These are phyloP conservation scores for Colletotrichum melonis DNA, from an alignment of 2,329 filamentous ascomycete species.

Conservation along the genomic window DNA sequence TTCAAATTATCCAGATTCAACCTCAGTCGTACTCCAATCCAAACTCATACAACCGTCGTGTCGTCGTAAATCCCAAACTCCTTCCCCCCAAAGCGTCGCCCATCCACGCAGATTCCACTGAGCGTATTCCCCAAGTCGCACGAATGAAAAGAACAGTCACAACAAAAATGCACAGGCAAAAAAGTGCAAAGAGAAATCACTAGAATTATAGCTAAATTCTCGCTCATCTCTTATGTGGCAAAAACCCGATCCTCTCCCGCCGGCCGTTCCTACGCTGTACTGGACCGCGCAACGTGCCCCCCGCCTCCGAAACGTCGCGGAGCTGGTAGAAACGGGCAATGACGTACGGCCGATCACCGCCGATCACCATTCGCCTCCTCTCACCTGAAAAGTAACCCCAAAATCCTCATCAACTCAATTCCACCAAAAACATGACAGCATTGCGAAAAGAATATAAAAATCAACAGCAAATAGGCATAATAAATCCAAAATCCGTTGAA, in stretches of 20 bases:
- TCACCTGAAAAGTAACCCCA: constrained; percentile 21
- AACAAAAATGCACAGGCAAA: neutral
- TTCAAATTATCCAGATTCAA: no score
- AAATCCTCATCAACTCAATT: neutral
- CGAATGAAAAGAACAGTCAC: no score
- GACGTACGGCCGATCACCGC: constrained; percentile 33
- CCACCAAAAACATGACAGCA: no score
- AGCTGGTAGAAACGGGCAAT: neutral
- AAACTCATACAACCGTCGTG: neutral
- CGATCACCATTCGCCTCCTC: constrained; percentile 32
- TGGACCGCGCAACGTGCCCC: no score
- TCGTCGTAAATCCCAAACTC: no score
- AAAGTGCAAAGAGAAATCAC: neutral
- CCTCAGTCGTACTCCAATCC: neutral
- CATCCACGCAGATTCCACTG: neutral
- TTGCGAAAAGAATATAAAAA: no score
- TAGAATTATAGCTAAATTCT: neutral
- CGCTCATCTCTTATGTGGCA: neutral
- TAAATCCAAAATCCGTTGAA: no score
- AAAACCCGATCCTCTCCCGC: neutral
- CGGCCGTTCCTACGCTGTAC: neutral
- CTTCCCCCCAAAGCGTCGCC: neutral
- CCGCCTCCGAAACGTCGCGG: neutral
- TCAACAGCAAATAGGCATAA: no score
- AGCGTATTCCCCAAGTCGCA: neutral